Evolutionary conservation across 2,329 filamentous ascomycete genomes (phyloP), one percentile per base, ranked within the genome.

Genomic region (Trichoderma sp.): DNA sequence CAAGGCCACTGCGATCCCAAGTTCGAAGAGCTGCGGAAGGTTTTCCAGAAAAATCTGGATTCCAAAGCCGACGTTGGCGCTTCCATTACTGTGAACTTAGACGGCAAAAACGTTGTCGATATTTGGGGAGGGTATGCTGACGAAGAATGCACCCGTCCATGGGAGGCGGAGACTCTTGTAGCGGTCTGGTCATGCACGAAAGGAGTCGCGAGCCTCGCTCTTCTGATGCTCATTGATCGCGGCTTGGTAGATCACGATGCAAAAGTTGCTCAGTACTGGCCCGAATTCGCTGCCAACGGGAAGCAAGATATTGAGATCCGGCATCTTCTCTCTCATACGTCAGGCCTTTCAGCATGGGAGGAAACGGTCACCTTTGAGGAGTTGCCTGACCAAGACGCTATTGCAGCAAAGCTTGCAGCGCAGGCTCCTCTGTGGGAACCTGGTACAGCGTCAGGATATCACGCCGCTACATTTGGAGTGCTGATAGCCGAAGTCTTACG

Each of bases 391-490:
- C 40, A 74, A 1, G 65, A 75, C 1, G 61, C 53, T 2, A 70
- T 77, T 2, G 78, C 79, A 0, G 73, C 76, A 7, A 75, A 74
- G n/a, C 76, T 85, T 3, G 81, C 79, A 4, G 63, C 70, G 5
- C 82, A 84, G 67, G 73, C 77, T 1, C 82, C 82, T 0, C 83
- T 79, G 77, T 85, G 82, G 82, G 74, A 72, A 35, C 81, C 83
- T 0, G 83, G 83, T 1, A 81, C 79, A 0, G 78, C 76, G 7
- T 79, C 77, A 0, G 83, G 81, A 1, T 85, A 85, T 73, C 82
- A 85, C 69, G 53, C 76, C 4, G 43, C 77, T 13, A 81, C 73
- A 8, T 78, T 81, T 64, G 84, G 83, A 2, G 78, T 81, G 68
- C 72, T 84, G 0, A 66, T 85, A 1, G 81, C 81, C 4, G 83